Percentiles rank a stretch among this genome's conserved stretches.
phyloP scores from a whole-genome alignment of 768 basidiomycete genomes.

The Polyporus arcularius region DNA sequence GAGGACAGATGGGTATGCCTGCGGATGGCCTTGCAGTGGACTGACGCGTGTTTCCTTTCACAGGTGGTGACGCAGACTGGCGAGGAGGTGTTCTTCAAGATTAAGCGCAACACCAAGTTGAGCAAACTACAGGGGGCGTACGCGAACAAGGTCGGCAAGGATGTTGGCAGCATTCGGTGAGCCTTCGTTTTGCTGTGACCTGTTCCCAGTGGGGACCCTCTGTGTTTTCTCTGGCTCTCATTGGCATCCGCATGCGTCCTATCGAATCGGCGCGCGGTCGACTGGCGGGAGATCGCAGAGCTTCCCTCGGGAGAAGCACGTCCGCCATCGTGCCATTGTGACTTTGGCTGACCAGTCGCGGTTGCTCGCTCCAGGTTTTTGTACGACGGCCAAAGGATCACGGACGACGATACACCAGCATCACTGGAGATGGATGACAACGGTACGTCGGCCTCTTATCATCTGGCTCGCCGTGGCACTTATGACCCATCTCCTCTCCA shows the following conservation, averaged over 20 bases:
- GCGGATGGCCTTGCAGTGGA: background rate
- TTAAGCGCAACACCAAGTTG: conserved; percentile 89
- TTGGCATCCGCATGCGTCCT: background rate
- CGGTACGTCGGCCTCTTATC: conserved; percentile 46
- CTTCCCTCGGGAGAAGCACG: too few relatives aligned
- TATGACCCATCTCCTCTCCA: conserved; percentile 27
- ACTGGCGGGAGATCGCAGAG: too few relatives aligned
- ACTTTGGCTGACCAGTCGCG: background rate
- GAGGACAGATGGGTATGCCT: background rate
- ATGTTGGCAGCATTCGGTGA: conserved; percentile 84
- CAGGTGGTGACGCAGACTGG: conserved; percentile 77
- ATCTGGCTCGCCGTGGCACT: background rate
- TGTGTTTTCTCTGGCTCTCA: background rate
- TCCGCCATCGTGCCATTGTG: too few relatives aligned
- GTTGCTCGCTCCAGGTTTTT: conserved; percentile 63
- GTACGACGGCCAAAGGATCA: conserved; percentile 87
- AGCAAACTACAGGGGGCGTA: conserved; percentile 93
- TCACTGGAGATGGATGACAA: conserved; percentile 89
- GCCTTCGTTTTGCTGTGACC: conserved; percentile 28
- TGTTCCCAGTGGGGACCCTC: background rate
- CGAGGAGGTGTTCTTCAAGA: conserved; percentile 96
- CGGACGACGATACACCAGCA: conserved; percentile 84
- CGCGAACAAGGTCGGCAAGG: conserved; percentile 90
- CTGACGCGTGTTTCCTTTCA: background rate
- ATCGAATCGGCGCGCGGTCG: too few relatives aligned